Evolutionary conservation across 108 stramenopile species (phyloP), one percentile per base, ranked within the genome.

Genomic region (Skeletonema costatum): DNA sequence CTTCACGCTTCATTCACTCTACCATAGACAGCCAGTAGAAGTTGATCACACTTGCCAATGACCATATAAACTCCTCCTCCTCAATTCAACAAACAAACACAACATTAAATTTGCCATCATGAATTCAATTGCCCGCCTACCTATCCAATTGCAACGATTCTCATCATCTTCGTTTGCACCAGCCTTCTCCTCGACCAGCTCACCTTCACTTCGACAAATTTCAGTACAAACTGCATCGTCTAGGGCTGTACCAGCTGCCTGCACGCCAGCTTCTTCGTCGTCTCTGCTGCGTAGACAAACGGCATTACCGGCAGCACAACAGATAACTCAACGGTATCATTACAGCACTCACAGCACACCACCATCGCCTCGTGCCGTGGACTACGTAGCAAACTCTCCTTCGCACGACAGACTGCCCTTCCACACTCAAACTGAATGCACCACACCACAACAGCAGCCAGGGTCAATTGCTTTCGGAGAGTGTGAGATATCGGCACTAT

Each of bases 381-480:
- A 53, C 21, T 53, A 25, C 7, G 25, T 25, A 21, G 1, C 19
- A 19, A 50, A 50, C 48, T 50, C 48, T 17, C 48, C 48, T 0
- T 50, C 48, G 1, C 48, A 50, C 48, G 48, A 50, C 17, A 50
- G 17, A 50, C 16, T 19, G 8, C 51, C 53, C 25, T 56, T 56
- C n/a, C 53, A 56, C 53, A 56, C 53, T 56, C 53, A 56, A 56
- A 56, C 53, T 56, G 53, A 56, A 21, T 29, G 25, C 21, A 25
- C 53, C n/a, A 25, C 25, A 2, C 53, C 19, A 29, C 21, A 56
- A 29, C 53, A 25, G 21, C 33, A 61, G 16, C 42, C 51, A 1
- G 89, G 89, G 1, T 90, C 87, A 17, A 51, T 76, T n/a, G 89
- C 89, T 16, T 90, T 90, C 60, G 80, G 85, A 25, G 87, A 90